phyloP scores from a whole-genome alignment of 2,329 filamentous ascomycete species.

The Sporothrix variecibatus region DNA sequence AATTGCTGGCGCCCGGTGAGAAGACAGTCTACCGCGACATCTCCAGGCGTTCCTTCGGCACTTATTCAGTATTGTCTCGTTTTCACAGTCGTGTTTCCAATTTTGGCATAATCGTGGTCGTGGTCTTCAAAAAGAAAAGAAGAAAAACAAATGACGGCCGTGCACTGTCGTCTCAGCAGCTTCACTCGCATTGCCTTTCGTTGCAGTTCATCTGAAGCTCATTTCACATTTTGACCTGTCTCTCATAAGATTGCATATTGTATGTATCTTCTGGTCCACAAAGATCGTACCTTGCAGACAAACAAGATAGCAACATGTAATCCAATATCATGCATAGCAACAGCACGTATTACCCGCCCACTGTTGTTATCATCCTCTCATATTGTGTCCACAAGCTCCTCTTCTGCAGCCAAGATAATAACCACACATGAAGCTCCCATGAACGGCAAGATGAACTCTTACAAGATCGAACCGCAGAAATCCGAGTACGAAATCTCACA shows the following conservation, averaged over 20 bases:
- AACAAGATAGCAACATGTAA: neutral
- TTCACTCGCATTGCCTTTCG: neutral
- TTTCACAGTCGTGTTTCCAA: neutral
- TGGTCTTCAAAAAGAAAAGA: neutral
- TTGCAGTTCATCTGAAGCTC: neutral
- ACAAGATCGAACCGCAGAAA: neutral
- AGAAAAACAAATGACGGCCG: neutral
- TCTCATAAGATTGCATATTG: neutral
- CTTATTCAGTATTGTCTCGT: neutral
- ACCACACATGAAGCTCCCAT: neutral
- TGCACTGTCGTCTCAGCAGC: neutral
- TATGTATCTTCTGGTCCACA: neutral
- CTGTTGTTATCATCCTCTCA: neutral
- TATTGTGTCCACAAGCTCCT: neutral
- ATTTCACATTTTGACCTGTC: neutral
- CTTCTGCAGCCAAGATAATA: neutral
- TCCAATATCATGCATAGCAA: neutral
- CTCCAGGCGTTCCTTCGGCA: conserved; percentile 6
- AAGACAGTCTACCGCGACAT: neutral
- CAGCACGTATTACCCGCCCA: neutral
- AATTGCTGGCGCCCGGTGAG: conserved; percentile 1
- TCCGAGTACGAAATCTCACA: neutral
- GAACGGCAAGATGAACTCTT: neutral
- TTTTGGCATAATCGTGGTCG: neutral
- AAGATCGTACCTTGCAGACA: conserved; percentile 1